Conservation (phyloP, 179 eudicot genomes). For the Pouteria campechiana region DNA sequence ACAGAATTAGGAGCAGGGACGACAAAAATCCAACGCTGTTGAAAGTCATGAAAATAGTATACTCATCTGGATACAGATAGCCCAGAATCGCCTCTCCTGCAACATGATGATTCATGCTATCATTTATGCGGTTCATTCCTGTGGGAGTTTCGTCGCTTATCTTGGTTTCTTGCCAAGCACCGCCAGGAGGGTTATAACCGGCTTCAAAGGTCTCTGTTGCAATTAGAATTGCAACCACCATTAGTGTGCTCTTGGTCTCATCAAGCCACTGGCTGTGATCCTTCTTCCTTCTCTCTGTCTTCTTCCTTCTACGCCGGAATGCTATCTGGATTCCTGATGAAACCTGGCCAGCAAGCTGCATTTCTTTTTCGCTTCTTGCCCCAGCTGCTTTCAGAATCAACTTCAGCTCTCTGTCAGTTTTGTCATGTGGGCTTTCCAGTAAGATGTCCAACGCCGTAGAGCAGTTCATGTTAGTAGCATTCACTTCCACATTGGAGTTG, state of each 20-base stretch:
- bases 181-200: conserved; percentile 18
- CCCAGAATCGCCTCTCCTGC: neutral
- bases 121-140: neutral
- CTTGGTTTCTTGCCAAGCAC: conserved; percentile 13
- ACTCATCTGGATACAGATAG: neutral
- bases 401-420: conserved; percentile 7
- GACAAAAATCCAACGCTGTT: neutral
- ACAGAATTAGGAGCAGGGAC: conserved; percentile 4
- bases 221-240: conserved; percentile 25
- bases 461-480: conserved; percentile 2
- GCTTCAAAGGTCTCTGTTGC: conserved; percentile 29
- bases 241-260: conserved; percentile 7
- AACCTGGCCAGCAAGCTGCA: neutral
- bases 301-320: neutral
- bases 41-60: neutral
- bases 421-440: conserved; percentile 3
- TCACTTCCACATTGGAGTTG: neutral
- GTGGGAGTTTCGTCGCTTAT: too few relatives aligned
- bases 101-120: neutral
- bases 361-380: neutral
- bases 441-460: conserved; percentile 9
- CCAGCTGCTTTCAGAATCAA: neutral
- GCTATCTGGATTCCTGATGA: neutral
- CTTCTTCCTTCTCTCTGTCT: neutral
- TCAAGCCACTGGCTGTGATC: conserved; percentile 11